phyloP scores from a whole-genome alignment of 2,329 filamentous ascomycete species.

The Neurospora crassa region DNA sequence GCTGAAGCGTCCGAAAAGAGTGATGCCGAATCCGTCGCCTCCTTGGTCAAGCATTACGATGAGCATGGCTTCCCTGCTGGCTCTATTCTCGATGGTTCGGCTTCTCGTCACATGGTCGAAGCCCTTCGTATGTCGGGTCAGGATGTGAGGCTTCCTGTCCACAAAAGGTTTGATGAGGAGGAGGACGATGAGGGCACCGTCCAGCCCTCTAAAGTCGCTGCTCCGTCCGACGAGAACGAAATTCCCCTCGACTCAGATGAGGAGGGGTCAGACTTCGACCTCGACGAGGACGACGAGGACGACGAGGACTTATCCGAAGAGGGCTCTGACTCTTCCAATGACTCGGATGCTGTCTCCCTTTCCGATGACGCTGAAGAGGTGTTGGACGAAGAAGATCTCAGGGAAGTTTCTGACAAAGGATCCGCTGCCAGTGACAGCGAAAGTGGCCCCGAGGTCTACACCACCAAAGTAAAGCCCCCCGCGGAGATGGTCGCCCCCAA shows the following conservation, averaged over 20 bases:
- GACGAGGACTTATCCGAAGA: constrained; percentile 11
- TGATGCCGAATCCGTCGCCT: constrained; percentile 19
- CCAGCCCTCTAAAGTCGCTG: constrained; percentile 5
- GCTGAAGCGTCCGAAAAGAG: constrained; percentile 18
- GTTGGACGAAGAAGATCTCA: background rate
- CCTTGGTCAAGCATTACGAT: constrained; percentile 25
- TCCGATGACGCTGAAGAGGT: background rate
- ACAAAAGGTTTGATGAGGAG: constrained; percentile 17
- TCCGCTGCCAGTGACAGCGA: constrained; percentile 13
- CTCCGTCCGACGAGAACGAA: constrained; percentile 9
- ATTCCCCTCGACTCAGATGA: constrained; percentile 1
- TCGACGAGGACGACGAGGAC: constrained; percentile 12
- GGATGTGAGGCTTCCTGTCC: constrained; percentile 18
- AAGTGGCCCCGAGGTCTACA: constrained; percentile 14
- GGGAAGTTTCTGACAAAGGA: constrained; percentile 16
- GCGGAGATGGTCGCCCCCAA: background rate
- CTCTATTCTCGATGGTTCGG: constrained; percentile 28
- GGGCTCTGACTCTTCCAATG: constrained; percentile 7
- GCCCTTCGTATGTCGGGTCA: constrained; percentile 22
- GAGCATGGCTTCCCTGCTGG: constrained; percentile 29
- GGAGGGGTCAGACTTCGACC: constrained; percentile 9
- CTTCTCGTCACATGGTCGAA: constrained; percentile 25
- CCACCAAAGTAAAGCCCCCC: background rate
- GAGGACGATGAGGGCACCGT: constrained; percentile 2
- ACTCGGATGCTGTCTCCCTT: background rate